A percentile compares a stretch with the other conserved stretches of the same genome.
These are phyloP conservation scores for Lactarius evosmus DNA, from an alignment of 768 basidiomycete species.

Conservation along the genomic window DNA sequence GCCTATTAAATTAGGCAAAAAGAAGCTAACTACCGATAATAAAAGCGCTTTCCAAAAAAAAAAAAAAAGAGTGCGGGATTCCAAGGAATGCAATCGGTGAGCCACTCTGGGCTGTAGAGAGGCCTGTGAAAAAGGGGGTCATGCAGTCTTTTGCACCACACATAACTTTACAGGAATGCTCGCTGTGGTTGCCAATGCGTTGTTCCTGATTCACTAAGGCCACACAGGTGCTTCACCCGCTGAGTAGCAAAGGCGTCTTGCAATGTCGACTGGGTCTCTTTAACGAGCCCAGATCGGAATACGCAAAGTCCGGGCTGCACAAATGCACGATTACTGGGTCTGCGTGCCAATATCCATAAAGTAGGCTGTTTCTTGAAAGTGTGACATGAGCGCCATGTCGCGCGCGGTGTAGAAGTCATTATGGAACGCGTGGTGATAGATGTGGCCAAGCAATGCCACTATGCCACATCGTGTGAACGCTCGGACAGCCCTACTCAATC, in stretches of 20 bases:
- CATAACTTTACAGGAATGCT: too few species aligned
- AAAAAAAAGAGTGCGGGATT: too few species aligned
- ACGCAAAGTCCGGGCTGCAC: slow-evolving; percentile 97
- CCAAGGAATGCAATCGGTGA: too few species aligned
- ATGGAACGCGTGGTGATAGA: slow-evolving; percentile 82
- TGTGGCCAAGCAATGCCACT: slow-evolving; percentile 49
- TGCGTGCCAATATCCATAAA: slow-evolving; percentile 96
- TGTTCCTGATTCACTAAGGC: too few species aligned
- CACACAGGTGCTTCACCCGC: too few species aligned
- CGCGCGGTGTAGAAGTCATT: slow-evolving; percentile 66
- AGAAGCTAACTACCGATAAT: too few species aligned
- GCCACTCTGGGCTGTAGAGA: too few species aligned
- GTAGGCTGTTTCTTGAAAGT: slow-evolving; percentile 94
- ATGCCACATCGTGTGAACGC: neutral
- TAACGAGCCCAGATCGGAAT: slow-evolving; percentile 91
- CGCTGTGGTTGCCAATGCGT: too few species aligned
- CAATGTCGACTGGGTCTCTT: slow-evolving; percentile 88
- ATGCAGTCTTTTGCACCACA: too few species aligned
- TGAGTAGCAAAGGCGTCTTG: slow-evolving; percentile 97
- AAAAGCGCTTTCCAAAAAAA: too few species aligned
- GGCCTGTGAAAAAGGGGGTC: too few species aligned
- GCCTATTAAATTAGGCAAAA: too few species aligned
- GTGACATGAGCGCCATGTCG: slow-evolving; percentile 98
- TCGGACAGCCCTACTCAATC: neutral
- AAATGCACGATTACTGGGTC: slow-evolving; percentile 94